Base-by-base conservation (phyloP, 257 asterid genomes). In the Rauvolfia tetraphylla region DNA sequence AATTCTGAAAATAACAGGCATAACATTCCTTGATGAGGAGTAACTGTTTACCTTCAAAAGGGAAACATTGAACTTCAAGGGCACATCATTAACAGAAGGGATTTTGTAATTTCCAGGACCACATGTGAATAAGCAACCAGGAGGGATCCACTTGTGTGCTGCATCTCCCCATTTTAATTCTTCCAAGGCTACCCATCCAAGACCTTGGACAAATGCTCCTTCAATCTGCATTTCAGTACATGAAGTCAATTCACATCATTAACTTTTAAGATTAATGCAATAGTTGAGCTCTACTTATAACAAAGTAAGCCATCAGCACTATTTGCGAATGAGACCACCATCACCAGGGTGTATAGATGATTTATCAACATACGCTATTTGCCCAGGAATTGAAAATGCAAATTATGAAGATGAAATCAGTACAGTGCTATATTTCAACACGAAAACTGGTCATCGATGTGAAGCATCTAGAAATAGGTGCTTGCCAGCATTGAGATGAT, bases 121-220 rank as follows among this genome's bases (percentile, higher is more conserved):
- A 68, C 86, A 80, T 17, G 98, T 95, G 78, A 81, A 81, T 76
- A 95, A 82, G 81, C 84, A 79, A 71, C 98, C 98, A 5, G 96
- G 80, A 34, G 87, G 92, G 23, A 91, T 75, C 98, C 98, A 95
- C 84, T 84, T 91, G 87, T 95, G 98, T 36, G 91, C 91, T 3
- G 91, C 78, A 68, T 95, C 98, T 2, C 98, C 98, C 98, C 98
- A 92, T 84, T 95, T 95, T 75, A 95, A 86, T 84, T 95, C 98
- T 83, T 95, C 98, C 63, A 95, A 80, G 49, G 98, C 96, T 29
- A 87, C 92, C 98, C 98, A 95, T 77, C 98, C 98, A 36, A 95
- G 88, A 31, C 98, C 98, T 87, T 95, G 98, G 58, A 95, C 65
- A 79, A 95, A 92, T 63, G 96, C 98, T 69, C 98, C 98, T 88